These are phyloP conservation scores for Haplographium delicatum DNA, from an alignment of 495 filamentous ascomycete species.

Conservation along the genomic window DNA sequence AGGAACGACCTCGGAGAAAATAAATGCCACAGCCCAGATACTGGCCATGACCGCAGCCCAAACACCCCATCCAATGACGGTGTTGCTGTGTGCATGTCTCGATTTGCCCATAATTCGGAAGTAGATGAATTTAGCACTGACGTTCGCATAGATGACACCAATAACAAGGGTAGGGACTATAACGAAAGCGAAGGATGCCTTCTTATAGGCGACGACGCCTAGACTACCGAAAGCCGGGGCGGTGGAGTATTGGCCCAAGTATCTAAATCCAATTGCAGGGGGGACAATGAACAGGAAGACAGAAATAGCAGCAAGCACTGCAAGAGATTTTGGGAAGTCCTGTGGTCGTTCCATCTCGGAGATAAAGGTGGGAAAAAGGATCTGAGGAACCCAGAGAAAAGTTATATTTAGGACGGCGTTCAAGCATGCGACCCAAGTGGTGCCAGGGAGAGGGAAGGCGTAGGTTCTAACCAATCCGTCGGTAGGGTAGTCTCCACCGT, in stretches of 20 bases:
- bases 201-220: slow-evolving; percentile 32
- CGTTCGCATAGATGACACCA: slow-evolving; percentile 61
- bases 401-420: slow-evolving; percentile 43
- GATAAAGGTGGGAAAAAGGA: slow-evolving; percentile 54
- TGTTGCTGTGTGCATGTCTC: slow-evolving; percentile 33
- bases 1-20: slow-evolving; percentile 61
- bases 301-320: slow-evolving; percentile 42
- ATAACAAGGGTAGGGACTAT: slow-evolving; percentile 65
- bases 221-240: slow-evolving; percentile 49
- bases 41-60: slow-evolving; percentile 51
- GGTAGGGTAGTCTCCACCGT: slow-evolving; percentile 33
- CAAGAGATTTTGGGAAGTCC: slow-evolving; percentile 50
- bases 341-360: slow-evolving; percentile 53
- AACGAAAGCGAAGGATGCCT: slow-evolving; percentile 67
- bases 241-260: slow-evolving; percentile 43
- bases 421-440: slow-evolving; percentile 41
- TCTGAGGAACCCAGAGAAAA: slow-evolving; percentile 43
- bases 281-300: slow-evolving; percentile 49
- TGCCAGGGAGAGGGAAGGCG: slow-evolving; percentile 40
- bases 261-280: slow-evolving; percentile 46
- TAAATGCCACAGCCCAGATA: slow-evolving; percentile 57
- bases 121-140: slow-evolving; percentile 54
- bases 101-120: slow-evolving; percentile 49
- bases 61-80: slow-evolving; percentile 32
- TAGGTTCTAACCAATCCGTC: slow-evolving; percentile 37